phyloP scores from a whole-genome alignment of 768 basidiomycete genomes.

The Auriscalpium microsporum region DNA sequence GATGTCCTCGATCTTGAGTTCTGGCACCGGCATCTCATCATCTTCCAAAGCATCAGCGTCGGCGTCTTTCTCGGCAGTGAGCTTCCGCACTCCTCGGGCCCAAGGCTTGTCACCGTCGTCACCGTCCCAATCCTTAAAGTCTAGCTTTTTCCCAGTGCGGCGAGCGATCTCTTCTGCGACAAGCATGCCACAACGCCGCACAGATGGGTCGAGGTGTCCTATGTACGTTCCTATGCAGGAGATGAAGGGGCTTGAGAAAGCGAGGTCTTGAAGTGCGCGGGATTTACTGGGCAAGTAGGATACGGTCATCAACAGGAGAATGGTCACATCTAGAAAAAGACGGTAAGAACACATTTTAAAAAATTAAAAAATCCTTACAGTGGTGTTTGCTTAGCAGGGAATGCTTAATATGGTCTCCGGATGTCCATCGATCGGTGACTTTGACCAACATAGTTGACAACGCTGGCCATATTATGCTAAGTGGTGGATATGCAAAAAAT shows the following conservation, averaged over 20 bases:
- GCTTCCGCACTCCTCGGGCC: conserved; percentile 50
- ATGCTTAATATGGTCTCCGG: conserved; percentile 70
- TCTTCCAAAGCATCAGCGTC: conserved; percentile 28
- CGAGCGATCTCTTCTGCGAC: conserved; percentile 74
- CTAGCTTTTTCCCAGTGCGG: conserved; percentile 52
- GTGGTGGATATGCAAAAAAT: neutral
- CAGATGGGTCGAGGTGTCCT: conserved; percentile 60
- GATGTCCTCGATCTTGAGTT: neutral
- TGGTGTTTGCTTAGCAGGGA: conserved; percentile 67
- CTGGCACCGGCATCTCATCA: neutral
- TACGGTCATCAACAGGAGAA: conserved; percentile 55
- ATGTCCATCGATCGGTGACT: conserved; percentile 62
- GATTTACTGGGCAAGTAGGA: conserved; percentile 53
- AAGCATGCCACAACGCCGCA: conserved; percentile 89
- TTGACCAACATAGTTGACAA: conserved; percentile 40
- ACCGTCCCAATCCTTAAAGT: conserved; percentile 83
- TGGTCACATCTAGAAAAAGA: conserved; percentile 52
- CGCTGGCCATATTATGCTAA: conserved; percentile 22
- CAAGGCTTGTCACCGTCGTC: conserved; percentile 56
- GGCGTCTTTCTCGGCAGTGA: conserved; percentile 43
- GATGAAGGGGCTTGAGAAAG: conserved; percentile 55
- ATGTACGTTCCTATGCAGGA: conserved; percentile 67
- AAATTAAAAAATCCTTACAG: conserved; percentile 41
- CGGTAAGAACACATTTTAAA: neutral
- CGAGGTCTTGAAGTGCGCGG: conserved; percentile 34